Evolutionary conservation across 805 yeast species (phyloP), one percentile per base, ranked within the genome.

Genomic region (Candida oleophila): DNA sequence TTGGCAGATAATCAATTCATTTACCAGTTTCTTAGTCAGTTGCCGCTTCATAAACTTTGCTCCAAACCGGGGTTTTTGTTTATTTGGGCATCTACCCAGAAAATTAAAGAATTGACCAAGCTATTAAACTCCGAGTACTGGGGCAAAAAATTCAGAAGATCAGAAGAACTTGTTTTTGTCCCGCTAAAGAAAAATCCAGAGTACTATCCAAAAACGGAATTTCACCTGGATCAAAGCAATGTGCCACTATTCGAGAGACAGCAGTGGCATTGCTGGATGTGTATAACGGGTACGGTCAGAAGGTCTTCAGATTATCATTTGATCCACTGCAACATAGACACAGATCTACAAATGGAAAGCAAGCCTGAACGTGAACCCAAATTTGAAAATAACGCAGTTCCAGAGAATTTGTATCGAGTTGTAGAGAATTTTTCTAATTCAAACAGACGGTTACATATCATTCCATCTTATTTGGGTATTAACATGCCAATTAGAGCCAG

Each of bases 221-320:
- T 55, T 18, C 55, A 53, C 25, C 43, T 36, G 3, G 30, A 25
- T 11, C 45, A 45, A 3, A 49, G 52, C 22, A 52, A 53, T 20
- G 47, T 54, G 44, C 57, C 66, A 2, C 60, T 87, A 21, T 74
- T 87, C 46, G 82, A 81, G 49, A 81, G 83, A 48, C 82, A 87
- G 64, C 94, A 87, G 66, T 91, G 97, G 96, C 97, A 92, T 66
- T 91, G 97, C 58, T 87, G 96, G 87, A 90, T 91, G 97, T 92
- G 97, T 55, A 87, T 91, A 44, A 91, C 96, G 2, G 97, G 97
- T 2, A 91, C 97, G 0, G 92, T 91, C 5, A 75, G 96, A 59
- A 77, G 97, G 56, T 81, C 95, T 2, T 81, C 83, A 0, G 97
- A 91, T 66, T 78, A 79, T 12, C 90, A 88, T 62, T 72, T 91